phyloP scores from a whole-genome alignment of 225 moss, liverwort and hornwort species.

The Bryum argenteum region DNA sequence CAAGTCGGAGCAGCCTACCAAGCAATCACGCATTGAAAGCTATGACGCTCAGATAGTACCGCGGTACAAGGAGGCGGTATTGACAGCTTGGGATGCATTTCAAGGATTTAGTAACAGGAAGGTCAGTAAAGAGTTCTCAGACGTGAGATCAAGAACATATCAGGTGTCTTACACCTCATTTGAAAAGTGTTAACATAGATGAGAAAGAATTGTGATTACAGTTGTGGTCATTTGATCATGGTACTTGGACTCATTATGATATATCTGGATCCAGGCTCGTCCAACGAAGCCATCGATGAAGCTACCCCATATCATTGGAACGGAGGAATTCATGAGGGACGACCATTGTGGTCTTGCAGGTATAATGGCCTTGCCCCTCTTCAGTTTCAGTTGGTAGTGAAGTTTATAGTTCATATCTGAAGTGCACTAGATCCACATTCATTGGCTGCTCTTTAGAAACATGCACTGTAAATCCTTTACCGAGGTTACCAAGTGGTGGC shows the following conservation, averaged over 20 bases:
- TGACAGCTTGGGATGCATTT: slow-evolving; percentile 86
- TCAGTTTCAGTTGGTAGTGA: slow-evolving; percentile 6
- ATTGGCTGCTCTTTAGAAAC: slow-evolving; percentile 1
- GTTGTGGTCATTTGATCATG: background rate
- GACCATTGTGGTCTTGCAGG: slow-evolving; percentile 79
- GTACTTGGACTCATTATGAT: slow-evolving; percentile 12
- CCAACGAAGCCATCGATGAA: slow-evolving; percentile 39
- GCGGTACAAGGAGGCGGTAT: slow-evolving; percentile 86
- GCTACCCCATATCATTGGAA: slow-evolving; percentile 81
- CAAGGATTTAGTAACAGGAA: slow-evolving; percentile 43
- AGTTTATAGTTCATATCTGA: slow-evolving; percentile 4
- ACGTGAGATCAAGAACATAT: slow-evolving; percentile 29
- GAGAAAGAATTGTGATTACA: background rate
- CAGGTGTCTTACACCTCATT: slow-evolving; percentile 27
- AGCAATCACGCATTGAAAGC: slow-evolving; percentile 57
- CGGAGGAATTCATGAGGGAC: slow-evolving; percentile 81
- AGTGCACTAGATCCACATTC: slow-evolving; percentile 15
- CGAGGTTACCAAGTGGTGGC: background rate
- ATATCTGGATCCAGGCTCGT: slow-evolving; percentile 32
- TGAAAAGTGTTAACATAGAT: background rate
- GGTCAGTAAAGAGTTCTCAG: slow-evolving; percentile 34
- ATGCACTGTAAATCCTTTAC: slow-evolving; percentile 3
- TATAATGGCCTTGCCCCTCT: slow-evolving; percentile 26
- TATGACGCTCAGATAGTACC: slow-evolving; percentile 87
- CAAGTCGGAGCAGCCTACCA: slow-evolving; percentile 50